Base-by-base conservation (phyloP, 1,139 yeast species). In the Kazachstania sp. region DNA sequence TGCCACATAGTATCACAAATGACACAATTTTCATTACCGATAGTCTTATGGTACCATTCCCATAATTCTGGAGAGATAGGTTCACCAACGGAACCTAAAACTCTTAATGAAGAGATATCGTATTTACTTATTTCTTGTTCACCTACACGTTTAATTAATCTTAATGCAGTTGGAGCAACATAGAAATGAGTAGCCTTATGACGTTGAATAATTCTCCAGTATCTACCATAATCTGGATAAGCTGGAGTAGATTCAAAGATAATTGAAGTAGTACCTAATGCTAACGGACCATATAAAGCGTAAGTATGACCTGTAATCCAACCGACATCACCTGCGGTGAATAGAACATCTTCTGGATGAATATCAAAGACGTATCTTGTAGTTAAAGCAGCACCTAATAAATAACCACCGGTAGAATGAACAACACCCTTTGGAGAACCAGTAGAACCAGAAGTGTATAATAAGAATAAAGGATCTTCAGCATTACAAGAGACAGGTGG, bases 281-380 rank as follows among this genome's bases (percentile, higher is more conserved):
- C 70, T 61, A 92, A 78, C 49, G 98, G 97, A 54, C 97, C 97
- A 66, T 92, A 92, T 52, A 90, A 74, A 35, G 95, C 96, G 64
- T 92, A 92, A 36, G 97, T 84, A 71, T 92, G 98, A 60, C 98
- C 98, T 38, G 98, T 92, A 66, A 92, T 92, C 98, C 98, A 92
- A 67, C 98, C 98, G 46, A 92, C 95, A 69, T 92, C 98, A 67
- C 97, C 97, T 47, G 97, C 97, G 45, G 97, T 90, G 75, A 92
- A 92, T 52, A 92, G 74, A 47, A 85, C 77, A 68, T 92, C 98
- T 60, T 85, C 84, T 46, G 82, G 79, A 66, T 87, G 95, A 49
- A 92, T 77, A 68, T 94, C 98, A 66, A 92, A 92, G 49, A 90
- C 86, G 69, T 90, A 92, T 69, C 83, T 86, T 50, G 97, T 86